Conservation (phyloP, 495 filamentous ascomycete species). For the Astrothelium macrocarpum region DNA sequence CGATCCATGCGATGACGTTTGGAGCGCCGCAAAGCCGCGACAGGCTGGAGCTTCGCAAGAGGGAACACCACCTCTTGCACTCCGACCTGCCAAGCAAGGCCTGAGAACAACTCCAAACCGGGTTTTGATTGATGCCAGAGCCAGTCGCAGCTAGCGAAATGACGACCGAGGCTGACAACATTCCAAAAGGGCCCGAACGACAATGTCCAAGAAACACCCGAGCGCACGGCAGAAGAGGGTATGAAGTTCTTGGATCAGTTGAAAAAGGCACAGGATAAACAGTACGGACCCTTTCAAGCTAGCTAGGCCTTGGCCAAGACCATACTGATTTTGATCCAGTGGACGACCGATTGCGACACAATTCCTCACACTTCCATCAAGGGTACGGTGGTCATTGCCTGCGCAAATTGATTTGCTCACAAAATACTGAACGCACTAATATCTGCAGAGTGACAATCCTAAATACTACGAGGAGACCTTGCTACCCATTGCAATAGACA, state of each 20-base stretch:
- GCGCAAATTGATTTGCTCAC: background rate
- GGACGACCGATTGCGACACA: constrained; percentile 58
- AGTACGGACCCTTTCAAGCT: constrained; percentile 38
- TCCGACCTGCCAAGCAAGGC: background rate
- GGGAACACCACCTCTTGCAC: constrained; percentile 21
- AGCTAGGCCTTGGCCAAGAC: constrained; percentile 3
- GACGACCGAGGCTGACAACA: background rate
- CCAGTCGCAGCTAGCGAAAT: background rate
- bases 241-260: constrained; percentile 55
- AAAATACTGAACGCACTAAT: background rate
- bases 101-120: background rate
- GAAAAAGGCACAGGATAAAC: constrained; percentile 60
- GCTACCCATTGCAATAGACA: constrained; percentile 66
- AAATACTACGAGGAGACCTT: constrained; percentile 65
- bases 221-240: constrained; percentile 59
- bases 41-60: constrained; percentile 10
- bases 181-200: constrained; percentile 13
- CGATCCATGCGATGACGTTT: constrained; percentile 9
- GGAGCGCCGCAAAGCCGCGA: constrained; percentile 3
- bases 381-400: constrained; percentile 25
- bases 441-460: constrained; percentile 42
- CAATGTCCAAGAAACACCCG: constrained; percentile 38
- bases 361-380: constrained; percentile 59
- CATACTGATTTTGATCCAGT: constrained; percentile 33
- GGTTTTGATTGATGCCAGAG: background rate